phyloP scores from a whole-genome alignment of 73 alveolate genomes.

The Breviolum minutum region DNA sequence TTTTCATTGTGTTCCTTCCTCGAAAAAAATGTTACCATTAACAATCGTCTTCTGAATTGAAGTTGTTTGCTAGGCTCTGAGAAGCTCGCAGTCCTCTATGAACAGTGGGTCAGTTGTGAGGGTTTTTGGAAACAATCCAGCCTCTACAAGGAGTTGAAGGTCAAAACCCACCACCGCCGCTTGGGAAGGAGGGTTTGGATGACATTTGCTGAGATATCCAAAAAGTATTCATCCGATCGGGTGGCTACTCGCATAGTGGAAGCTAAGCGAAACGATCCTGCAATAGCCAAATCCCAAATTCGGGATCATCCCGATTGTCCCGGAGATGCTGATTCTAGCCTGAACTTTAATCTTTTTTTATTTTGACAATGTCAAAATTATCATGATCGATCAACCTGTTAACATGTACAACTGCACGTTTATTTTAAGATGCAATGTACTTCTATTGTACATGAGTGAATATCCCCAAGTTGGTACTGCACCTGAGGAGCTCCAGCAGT shows the following conservation, averaged over 20 bases:
- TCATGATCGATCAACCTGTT: not conserved
- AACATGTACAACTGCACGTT: too few relatives aligned
- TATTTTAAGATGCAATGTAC: too few relatives aligned
- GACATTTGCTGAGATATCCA: not conserved
- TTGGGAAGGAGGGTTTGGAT: not conserved
- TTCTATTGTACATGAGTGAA: too few relatives aligned
- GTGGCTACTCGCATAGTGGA: not conserved
- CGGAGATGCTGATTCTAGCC: not conserved
- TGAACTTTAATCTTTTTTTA: too few relatives aligned
- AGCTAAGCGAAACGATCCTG: not conserved
- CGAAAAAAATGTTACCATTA: not conserved
- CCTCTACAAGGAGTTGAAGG: not conserved
- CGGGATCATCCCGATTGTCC: not conserved
- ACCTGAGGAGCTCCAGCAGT: not conserved
- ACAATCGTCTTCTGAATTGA: not conserved
- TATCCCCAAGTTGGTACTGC: too few relatives aligned
- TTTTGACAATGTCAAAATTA: not conserved
- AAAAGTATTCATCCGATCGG: not conserved
- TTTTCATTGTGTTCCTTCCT: too few relatives aligned
- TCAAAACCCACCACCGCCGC: not conserved
- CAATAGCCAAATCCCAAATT: not conserved
- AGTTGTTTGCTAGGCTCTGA: not conserved
- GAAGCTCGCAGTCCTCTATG: not conserved
- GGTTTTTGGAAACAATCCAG: not conserved
- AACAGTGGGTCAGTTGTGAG: not conserved